Conservation (phyloP, 225 moss, liverwort and hornwort species). For the Bryoerythrophyllum caledonicum region DNA sequence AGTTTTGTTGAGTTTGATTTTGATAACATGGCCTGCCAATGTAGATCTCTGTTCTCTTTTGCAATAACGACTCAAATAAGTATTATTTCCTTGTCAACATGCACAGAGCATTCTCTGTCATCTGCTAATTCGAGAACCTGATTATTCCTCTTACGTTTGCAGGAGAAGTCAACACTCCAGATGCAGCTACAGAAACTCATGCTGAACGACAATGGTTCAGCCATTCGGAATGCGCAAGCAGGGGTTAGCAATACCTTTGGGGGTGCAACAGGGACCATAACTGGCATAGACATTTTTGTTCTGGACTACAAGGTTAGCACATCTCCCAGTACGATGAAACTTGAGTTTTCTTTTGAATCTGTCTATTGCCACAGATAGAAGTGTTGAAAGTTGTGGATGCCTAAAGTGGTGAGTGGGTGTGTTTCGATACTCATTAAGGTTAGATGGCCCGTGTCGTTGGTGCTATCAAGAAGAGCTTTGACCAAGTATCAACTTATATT, state of each 20-base stretch:
- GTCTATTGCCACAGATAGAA: slow-evolving; percentile 1
- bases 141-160: slow-evolving; percentile 10
- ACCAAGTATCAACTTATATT: slow-evolving; percentile 98
- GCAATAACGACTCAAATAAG: not conserved
- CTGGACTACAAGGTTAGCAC: slow-evolving; percentile 85
- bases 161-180: slow-evolving; percentile 76
- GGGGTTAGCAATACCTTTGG: slow-evolving; percentile 39
- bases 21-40: not conserved
- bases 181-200: slow-evolving; percentile 71
- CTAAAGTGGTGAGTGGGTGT: slow-evolving; percentile 35
- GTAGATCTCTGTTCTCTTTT: not conserved
- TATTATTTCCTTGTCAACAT: not conserved
- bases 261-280: slow-evolving; percentile 57
- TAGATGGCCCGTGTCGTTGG: slow-evolving; percentile 87
- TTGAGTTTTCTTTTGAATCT: slow-evolving; percentile 2
- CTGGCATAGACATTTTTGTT: slow-evolving; percentile 85
- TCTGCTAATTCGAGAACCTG: not conserved
- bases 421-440: slow-evolving; percentile 50
- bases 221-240: slow-evolving; percentile 27
- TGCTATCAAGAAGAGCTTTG: slow-evolving; percentile 87
- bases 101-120: not conserved
- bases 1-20: no score
- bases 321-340: slow-evolving; percentile 12
- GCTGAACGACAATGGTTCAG: slow-evolving; percentile 46
- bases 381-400: slow-evolving; percentile 20